Percentiles rank a stretch among this genome's conserved stretches.
Evolutionary conservation across 2,329 filamentous ascomycete species (phyloP).

Genomic region (Alternaria incomplexa): DNA sequence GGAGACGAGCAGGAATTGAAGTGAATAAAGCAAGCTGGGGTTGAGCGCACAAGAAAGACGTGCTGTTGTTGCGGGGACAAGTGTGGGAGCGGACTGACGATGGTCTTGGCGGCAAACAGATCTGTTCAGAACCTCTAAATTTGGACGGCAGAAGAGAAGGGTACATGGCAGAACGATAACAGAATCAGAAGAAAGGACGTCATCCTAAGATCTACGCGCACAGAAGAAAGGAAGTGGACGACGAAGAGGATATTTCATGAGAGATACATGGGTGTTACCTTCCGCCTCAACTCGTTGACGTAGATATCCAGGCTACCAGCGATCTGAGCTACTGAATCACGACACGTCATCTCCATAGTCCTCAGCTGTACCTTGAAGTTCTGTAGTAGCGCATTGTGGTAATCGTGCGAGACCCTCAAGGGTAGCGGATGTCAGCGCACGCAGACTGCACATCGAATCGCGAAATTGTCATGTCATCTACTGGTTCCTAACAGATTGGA

Average conservation of each 20-base stretch:
- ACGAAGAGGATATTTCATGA: not conserved
- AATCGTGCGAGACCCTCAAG: not conserved
- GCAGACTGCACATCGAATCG: not conserved
- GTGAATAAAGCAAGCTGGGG: not conserved
- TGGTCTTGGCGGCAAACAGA: conserved; percentile 19
- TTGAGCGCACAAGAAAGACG: not conserved
- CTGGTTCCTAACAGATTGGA: not conserved
- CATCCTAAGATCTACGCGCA: too few species aligned
- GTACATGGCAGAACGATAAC: not conserved
- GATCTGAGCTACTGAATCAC: not conserved
- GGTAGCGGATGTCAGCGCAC: not conserved
- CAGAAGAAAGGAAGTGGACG: not conserved
- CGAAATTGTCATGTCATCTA: not conserved
- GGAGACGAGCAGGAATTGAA: not conserved
- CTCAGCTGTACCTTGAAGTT: not conserved
- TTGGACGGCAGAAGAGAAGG: not conserved
- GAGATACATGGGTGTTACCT: not conserved
- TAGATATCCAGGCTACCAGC: not conserved
- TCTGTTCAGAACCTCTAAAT: not conserved
- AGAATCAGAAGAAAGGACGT: not conserved
- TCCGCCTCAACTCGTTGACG: not conserved
- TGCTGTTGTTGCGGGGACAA: not conserved
- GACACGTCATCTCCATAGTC: not conserved
- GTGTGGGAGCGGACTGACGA: not conserved
- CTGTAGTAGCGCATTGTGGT: not conserved